A percentile compares a stretch with the other conserved stretches of the same genome.
Conservation (phyloP, 2,329 filamentous ascomycete species). For the Penicillium freii region DNA sequence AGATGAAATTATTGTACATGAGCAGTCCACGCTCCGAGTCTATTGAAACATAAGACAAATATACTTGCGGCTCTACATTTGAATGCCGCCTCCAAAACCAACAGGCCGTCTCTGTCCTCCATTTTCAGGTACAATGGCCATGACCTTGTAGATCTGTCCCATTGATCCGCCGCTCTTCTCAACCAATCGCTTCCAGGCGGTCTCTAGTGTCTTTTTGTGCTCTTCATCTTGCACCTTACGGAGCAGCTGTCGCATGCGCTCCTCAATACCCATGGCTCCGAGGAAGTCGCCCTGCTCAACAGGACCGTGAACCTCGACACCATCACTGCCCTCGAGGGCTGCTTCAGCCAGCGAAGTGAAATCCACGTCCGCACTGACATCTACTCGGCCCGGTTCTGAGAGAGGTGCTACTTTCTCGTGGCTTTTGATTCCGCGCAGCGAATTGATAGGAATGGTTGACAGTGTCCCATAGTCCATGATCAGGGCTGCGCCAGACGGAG, state of each 20-base stretch:
- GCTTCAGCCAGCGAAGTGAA: slow-evolving; percentile 83
- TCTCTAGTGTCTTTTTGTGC: slow-evolving; percentile 62
- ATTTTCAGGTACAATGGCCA: slow-evolving; percentile 85
- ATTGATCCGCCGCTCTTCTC: slow-evolving; percentile 80
- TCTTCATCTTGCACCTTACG: slow-evolving; percentile 51
- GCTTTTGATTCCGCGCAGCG: slow-evolving; percentile 78
- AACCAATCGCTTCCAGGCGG: slow-evolving; percentile 77
- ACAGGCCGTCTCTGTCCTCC: slow-evolving; percentile 72
- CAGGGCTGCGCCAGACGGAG: slow-evolving; percentile 79
- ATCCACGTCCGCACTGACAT: slow-evolving; percentile 90
- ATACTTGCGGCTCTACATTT: slow-evolving; percentile 18
- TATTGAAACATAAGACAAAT: background rate
- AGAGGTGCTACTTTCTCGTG: slow-evolving; percentile 80
- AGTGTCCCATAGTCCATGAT: slow-evolving; percentile 91
- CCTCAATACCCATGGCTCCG: slow-evolving; percentile 74
- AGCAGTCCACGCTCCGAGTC: background rate
- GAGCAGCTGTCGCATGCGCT: slow-evolving; percentile 69
- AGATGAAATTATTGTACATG: slow-evolving; percentile 1
- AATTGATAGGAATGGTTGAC: slow-evolving; percentile 78
- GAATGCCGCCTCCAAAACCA: slow-evolving; percentile 76
- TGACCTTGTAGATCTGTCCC: slow-evolving; percentile 90
- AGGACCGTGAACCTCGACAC: slow-evolving; percentile 88
- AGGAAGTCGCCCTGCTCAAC: slow-evolving; percentile 82
- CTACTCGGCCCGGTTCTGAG: slow-evolving; percentile 73
- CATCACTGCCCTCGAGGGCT: slow-evolving; percentile 70